These are phyloP conservation scores for Ophiostoma quercus DNA, from an alignment of 2,329 filamentous ascomycete species.

Conservation along the genomic window DNA sequence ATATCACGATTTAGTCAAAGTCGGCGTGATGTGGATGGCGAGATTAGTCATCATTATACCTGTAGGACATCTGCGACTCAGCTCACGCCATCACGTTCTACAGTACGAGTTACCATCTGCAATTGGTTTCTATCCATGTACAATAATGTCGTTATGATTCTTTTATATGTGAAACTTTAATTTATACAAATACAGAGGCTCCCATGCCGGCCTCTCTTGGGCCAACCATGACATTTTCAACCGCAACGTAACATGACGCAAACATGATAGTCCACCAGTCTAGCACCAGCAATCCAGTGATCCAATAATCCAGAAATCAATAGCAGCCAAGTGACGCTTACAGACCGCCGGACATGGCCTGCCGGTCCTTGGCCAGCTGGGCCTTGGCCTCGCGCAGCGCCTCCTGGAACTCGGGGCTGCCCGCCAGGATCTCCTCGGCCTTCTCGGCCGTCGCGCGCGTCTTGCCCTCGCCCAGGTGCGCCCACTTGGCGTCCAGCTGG, in stretches of 20 bases:
- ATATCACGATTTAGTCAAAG: background rate
- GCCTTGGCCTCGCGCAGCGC: conserved; percentile 13
- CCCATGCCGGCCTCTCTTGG: background rate
- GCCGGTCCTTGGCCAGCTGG: conserved; percentile 17
- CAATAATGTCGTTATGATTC: background rate
- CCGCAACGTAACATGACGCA: background rate
- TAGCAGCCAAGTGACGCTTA: background rate
- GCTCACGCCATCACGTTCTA: no score
- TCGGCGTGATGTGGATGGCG: background rate
- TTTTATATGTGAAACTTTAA: conserved; percentile 4
- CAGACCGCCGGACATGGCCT: conserved; percentile 10
- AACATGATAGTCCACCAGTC: background rate
- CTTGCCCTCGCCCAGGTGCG: conserved; percentile 50
- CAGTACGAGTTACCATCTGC: no score
- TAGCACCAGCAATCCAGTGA: background rate
- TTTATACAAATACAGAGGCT: conserved; percentile 20
- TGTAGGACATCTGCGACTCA: background rate
- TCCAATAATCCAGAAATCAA: background rate
- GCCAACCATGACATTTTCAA: background rate
- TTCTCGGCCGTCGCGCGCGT: conserved; percentile 48
- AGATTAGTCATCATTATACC: background rate
- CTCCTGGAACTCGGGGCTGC: conserved; percentile 16
- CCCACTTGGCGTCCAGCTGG: conserved; percentile 49
- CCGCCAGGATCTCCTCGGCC: conserved; percentile 52
- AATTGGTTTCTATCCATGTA: background rate